Evolutionary conservation across 2,329 filamentous ascomycete genomes (phyloP), one percentile per base, ranked within the genome.

Genomic region (Fusarium sp.): DNA sequence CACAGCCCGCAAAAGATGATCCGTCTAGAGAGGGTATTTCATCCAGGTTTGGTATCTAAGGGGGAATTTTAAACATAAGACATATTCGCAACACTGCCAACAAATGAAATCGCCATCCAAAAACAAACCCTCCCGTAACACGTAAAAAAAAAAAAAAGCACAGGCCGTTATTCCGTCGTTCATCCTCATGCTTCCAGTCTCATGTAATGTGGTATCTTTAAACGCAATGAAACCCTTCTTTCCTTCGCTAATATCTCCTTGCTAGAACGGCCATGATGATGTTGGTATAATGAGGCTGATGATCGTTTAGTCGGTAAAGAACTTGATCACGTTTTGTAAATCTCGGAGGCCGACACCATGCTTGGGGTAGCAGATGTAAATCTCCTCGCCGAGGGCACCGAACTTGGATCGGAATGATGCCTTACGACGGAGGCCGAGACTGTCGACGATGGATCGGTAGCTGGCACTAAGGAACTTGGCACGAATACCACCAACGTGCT

Each of bases 341-440:
- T 94, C 95, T 69, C 91, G 89, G 48, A 95, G 90, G 3, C 94
- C 94, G 32, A 98, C 86, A 11, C 95, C 94, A 77, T 94, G 91
- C 63, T 92, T 91, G 42, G 95, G 95, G 81, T 97, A 98, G 78
- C 93, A 94, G 73, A 98, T 94, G 81, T 93, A 98, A 32, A 95
- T 90, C 50, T 92, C 90, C 77, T 97, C 94, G 67, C 95, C 93
- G 63, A 89, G 85, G 7, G 93, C 93, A 57, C 95, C 95, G 80
- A 98, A 89, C 86, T 98, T 98, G 83, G 93, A 92, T 67, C 95
- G 87, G 84, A 98, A 98, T 80, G 95, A 94, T 58, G 89, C 91
- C 88, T 97, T 97, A 78, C 92, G 90, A 48, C 91, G 92, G 71
- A 97, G 86, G 74, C 92, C 92, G 74, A 97, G 89, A 79, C 95